phyloP scores from a whole-genome alignment of 2,329 filamentous ascomycete species.

The Verticillium alfalfae region DNA sequence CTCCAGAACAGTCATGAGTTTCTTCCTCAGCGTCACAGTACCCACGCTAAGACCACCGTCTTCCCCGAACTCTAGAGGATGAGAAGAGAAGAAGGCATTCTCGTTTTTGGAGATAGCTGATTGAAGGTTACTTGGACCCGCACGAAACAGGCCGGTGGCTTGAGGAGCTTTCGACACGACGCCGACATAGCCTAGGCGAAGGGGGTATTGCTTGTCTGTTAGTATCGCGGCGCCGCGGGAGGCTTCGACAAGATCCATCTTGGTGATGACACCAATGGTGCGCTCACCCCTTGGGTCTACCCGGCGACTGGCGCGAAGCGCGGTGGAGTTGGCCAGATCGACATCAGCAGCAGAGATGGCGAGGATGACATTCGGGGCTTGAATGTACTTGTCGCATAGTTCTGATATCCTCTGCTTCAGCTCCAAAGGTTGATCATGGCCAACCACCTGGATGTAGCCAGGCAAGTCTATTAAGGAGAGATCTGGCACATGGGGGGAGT shows the following conservation, averaged over 20 bases:
- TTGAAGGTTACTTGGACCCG: constrained; percentile 73
- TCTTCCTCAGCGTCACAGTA: constrained; percentile 82
- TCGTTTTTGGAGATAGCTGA: constrained; percentile 84
- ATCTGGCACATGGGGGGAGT: constrained; percentile 92
- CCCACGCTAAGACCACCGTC: constrained; percentile 71
- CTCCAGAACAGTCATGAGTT: constrained; percentile 94
- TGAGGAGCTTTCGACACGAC: constrained; percentile 80
- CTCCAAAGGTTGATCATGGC: constrained; percentile 82
- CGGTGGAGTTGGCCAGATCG: constrained; percentile 93
- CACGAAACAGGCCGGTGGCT: constrained; percentile 71
- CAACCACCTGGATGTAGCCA: constrained; percentile 94
- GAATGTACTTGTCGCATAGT: constrained; percentile 97
- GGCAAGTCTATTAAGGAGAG: constrained; percentile 93
- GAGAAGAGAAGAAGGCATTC: constrained; percentile 75
- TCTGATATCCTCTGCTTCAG: constrained; percentile 94
- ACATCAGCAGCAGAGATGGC: constrained; percentile 98
- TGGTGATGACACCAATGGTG: constrained; percentile 97
- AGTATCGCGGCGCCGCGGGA: constrained; percentile 72
- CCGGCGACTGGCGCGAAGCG: constrained; percentile 79
- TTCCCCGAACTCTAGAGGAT: constrained; percentile 74
- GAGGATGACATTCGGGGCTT: constrained; percentile 90
- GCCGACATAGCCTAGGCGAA: constrained; percentile 92
- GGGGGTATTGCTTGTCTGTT: constrained; percentile 84
- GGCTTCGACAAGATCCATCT: constrained; percentile 95
- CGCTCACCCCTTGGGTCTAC: constrained; percentile 92